phyloP scores from a whole-genome alignment of 2,329 filamentous ascomycete species.

The Pseudocercospora vitis region DNA sequence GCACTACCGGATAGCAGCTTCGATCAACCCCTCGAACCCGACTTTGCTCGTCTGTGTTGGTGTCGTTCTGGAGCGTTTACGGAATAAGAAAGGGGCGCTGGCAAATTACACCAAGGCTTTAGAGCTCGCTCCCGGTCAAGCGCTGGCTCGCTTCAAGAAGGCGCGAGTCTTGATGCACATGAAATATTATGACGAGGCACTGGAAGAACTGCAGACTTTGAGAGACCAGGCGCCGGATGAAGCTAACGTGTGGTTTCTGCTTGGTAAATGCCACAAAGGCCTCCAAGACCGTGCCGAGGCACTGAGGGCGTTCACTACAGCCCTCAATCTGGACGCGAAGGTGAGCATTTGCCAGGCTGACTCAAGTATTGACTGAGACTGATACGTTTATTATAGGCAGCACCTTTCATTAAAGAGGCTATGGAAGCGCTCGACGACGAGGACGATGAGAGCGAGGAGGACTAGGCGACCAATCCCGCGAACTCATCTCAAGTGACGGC shows the following conservation, averaged over 20 bases:
- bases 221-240: constrained; percentile 92
- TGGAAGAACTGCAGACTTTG: constrained; percentile 80
- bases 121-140: constrained; percentile 75
- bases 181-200: constrained; percentile 66
- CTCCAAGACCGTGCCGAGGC: constrained; percentile 65
- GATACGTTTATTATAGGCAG: too few relatives aligned
- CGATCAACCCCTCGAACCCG: constrained; percentile 91
- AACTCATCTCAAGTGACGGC: too few relatives aligned
- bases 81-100: constrained; percentile 75
- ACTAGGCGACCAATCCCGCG: constrained; percentile 12
- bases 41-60: constrained; percentile 92
- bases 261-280: constrained; percentile 72
- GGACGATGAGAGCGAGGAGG: constrained; percentile 33
- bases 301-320: constrained; percentile 92
- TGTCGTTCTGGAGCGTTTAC: constrained; percentile 79
- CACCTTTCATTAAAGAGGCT: constrained; percentile 90
- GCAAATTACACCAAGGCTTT: constrained; percentile 80
- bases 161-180: constrained; percentile 81
- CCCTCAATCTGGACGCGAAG: constrained; percentile 94
- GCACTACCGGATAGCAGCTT: constrained; percentile 83
- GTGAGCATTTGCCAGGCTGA: too few relatives aligned
- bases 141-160: constrained; percentile 89
- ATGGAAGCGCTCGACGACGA: constrained; percentile 71
- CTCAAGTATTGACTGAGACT: too few relatives aligned
- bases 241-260: constrained; percentile 90